phyloP scores from a whole-genome alignment of 177 flowering plant species.

The Telopea speciosissima region DNA sequence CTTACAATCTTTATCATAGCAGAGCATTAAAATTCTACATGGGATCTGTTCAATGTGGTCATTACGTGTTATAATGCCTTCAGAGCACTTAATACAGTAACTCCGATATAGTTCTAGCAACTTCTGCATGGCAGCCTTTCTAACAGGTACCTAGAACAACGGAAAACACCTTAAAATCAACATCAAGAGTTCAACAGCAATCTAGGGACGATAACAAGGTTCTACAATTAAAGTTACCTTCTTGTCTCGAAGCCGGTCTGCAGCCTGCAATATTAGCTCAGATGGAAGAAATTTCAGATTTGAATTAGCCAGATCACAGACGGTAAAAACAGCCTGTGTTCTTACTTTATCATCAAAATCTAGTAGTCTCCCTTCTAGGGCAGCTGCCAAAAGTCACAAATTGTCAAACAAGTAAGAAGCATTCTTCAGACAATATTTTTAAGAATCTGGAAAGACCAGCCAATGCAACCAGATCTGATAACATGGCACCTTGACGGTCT shows the following conservation, averaged over 20 bases:
- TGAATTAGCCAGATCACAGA: conserved; percentile 64
- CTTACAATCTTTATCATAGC: conserved; percentile 79
- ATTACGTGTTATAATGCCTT: conserved; percentile 33
- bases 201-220: not conserved
- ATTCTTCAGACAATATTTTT: not conserved
- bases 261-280: conserved; percentile 43
- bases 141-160: conserved; percentile 54
- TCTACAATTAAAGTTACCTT: conserved; percentile 40
- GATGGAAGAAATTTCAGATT: conserved; percentile 40
- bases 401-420: not conserved
- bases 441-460: not conserved
- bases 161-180: conserved; percentile 6
- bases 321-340: conserved; percentile 52
- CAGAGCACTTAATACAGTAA: conserved; percentile 64
- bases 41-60: conserved; percentile 77
- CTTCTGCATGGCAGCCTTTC: conserved; percentile 72
- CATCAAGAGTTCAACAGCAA: not conserved
- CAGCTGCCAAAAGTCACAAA: conserved; percentile 44
- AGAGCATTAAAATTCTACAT: conserved; percentile 70
- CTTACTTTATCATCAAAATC: conserved; percentile 92
- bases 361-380: conserved; percentile 68
- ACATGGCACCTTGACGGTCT: too few species aligned
- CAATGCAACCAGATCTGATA: too few species aligned
- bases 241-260: conserved; percentile 88
- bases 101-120: conserved; percentile 66